These are phyloP conservation scores for Sequoia sempervirens DNA, from an alignment of 75 land plant genomes.

Conservation along the genomic window DNA sequence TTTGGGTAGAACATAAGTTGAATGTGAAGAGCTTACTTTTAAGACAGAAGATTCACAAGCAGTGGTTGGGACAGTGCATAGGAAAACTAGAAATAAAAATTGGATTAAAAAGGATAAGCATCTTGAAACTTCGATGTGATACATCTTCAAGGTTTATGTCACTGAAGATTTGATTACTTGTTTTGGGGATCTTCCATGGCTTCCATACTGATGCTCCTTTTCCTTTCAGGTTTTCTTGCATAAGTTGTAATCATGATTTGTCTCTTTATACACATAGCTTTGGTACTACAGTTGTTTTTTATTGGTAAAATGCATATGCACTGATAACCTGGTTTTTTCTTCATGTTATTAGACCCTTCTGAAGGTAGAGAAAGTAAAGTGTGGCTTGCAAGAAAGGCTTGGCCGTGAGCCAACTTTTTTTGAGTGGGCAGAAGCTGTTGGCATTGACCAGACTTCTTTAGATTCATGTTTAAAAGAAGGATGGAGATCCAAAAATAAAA, in stretches of 20 bases:
- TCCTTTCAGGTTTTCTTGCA: background rate
- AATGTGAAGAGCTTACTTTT: background rate
- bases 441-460: constrained; percentile 39
- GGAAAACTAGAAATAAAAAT: background rate
- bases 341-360: constrained; percentile 45
- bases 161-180: background rate
- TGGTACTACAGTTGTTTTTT: background rate
- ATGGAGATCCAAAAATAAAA: constrained; percentile 43
- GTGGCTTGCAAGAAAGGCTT: constrained; percentile 44
- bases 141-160: background rate
- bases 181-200: background rate
- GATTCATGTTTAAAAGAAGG: constrained; percentile 41
- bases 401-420: constrained; percentile 64
- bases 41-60: background rate
- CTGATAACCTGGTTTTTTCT: background rate
- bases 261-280: background rate
- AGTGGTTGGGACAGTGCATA: background rate
- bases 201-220: background rate
- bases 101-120: background rate
- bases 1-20: background rate
- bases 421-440: constrained; percentile 81
- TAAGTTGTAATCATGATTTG: background rate
- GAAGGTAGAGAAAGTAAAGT: constrained; percentile 50
- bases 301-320: background rate
- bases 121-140: background rate